Conservation (phyloP, 345 rosid species). For the Physaria fendleri region DNA sequence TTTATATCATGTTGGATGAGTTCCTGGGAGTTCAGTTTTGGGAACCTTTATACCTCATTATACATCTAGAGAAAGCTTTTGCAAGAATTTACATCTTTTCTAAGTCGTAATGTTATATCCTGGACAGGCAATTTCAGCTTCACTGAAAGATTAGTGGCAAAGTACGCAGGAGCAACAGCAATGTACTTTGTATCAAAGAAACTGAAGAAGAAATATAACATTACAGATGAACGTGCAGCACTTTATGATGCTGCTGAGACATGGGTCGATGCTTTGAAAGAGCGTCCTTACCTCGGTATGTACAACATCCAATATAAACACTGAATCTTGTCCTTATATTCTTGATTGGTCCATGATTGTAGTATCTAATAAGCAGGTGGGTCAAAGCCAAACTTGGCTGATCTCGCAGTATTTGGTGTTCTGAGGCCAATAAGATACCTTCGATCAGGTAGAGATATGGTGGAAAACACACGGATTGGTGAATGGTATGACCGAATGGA, state of each 20-base stretch:
- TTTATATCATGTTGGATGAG: not conserved
- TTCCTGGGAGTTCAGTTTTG: not conserved
- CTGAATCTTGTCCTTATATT: not conserved
- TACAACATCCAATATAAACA: not conserved
- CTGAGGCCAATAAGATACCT: constrained; percentile 85
- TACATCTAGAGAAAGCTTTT: not conserved
- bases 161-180: constrained; percentile 86
- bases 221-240: constrained; percentile 79
- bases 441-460: constrained; percentile 82
- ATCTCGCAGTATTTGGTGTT: constrained; percentile 86
- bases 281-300: constrained; percentile 64
- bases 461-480: constrained; percentile 73
- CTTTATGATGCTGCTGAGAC: constrained; percentile 87
- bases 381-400: constrained; percentile 76
- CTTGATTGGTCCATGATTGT: constrained; percentile 7
- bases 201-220: constrained; percentile 83
- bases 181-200: constrained; percentile 94
- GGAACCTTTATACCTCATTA: not conserved
- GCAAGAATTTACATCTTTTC: not conserved
- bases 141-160: constrained; percentile 71
- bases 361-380: constrained; percentile 48
- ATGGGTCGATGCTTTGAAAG: constrained; percentile 79
- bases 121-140: constrained; percentile 79
- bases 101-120: not conserved
- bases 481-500: constrained; percentile 86